Percentiles rank a stretch among this genome's conserved stretches.
These are phyloP conservation scores for Trichosporon ovoides DNA, from an alignment of 1,284 basidiomycete species.

Conservation along the genomic window DNA sequence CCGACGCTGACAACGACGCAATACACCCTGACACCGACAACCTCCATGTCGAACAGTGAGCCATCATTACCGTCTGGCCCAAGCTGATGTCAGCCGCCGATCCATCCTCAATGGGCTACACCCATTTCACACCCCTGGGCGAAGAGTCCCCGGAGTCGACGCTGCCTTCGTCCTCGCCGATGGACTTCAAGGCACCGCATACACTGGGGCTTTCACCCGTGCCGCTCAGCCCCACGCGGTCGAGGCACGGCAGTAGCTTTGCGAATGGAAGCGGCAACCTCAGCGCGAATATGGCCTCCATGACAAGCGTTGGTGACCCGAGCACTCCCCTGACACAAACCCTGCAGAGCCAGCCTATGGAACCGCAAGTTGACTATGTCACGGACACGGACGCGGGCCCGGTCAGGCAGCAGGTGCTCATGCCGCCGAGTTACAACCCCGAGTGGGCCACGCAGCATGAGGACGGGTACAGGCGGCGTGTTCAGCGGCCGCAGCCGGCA, in stretches of 20 bases:
- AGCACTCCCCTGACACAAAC: background rate
- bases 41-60: background rate
- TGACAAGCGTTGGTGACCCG: background rate
- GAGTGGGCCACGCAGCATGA: background rate
- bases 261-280: too few species aligned
- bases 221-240: too few species aligned
- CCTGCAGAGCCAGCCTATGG: background rate
- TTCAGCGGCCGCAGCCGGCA: background rate
- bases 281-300: background rate
- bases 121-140: background rate
- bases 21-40: background rate
- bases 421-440: slow-evolving; percentile 9
- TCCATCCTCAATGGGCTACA: background rate
- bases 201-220: background rate
- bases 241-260: too few species aligned
- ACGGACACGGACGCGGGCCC: slow-evolving; percentile 4
- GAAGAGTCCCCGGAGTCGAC: background rate
- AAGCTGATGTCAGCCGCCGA: background rate
- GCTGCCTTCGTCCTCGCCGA: too few species aligned
- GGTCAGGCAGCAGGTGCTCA: background rate
- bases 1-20: background rate
- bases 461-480: background rate
- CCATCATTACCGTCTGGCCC: too few species aligned
- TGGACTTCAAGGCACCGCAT: background rate
- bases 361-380: background rate